Base-by-base conservation (phyloP, 2,329 filamentous ascomycete genomes). In the Aureobasidium leucospermi region DNA sequence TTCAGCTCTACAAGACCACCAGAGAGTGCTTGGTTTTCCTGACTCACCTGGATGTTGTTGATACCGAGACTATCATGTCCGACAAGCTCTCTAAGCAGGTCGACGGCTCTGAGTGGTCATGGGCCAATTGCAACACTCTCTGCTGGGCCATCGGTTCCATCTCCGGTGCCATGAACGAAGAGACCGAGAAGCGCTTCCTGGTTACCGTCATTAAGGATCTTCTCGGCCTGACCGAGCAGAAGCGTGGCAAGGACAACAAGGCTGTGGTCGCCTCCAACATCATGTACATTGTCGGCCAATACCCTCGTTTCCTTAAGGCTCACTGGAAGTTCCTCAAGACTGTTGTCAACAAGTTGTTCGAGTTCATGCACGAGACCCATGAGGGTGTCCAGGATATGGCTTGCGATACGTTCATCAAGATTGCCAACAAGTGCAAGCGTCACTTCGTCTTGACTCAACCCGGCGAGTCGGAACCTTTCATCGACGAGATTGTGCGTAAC, bases 271-370 rank as follows among this genome's bases (percentile, higher is more conserved):
- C 94, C 64, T 96, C 90, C 77, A 99, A 99, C 77, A 99, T 99
- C 70, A 99, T 99, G 94, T 99, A 99, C 74, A 99, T 99, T 76
- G 94, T 99, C 63, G 94, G 94, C 61, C 94, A 99, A 72, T 99
- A 99, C 71, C 94, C 94, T 39, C 89, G 94, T 19, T 99, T 99
- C 78, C 79, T 99, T 68, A 99, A 99, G 79, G 94, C 94, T 1
- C 94, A 99, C 74, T 99, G 94, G 94, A 99, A 99, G 74, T 99
- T 99, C 77, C 80, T 99, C 60, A 99, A 99, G 85, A 99, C 94
- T 2, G 94, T 99, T 16, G 94, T 99, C 70, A 99, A 99, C 78
- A 99, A 99, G 79, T 83, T 99, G 5, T 99, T 99, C 69, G 94
- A 99, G 77, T 99, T 99, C 72, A 99, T 99, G 94, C 94, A 99